Percentiles rank a stretch among this genome's conserved stretches.
These are phyloP conservation scores for Serendipita sp. DNA, from an alignment of 768 basidiomycete genomes.

Conservation along the genomic window DNA sequence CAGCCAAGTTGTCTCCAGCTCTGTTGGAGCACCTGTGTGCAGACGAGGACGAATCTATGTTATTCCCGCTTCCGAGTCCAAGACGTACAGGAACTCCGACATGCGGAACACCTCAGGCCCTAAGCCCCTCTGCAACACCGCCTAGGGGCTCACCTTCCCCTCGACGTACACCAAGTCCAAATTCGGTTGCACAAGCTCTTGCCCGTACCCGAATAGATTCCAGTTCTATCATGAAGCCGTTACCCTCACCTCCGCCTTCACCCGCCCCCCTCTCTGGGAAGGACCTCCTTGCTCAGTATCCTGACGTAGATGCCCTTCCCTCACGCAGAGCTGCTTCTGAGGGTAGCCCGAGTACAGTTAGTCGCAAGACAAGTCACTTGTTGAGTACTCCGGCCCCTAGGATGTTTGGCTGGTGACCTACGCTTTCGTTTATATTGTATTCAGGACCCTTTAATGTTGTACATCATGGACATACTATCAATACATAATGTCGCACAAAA, in stretches of 20 bases:
- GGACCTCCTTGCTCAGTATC: neutral
- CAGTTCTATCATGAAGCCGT: neutral
- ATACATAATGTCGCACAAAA: neutral
- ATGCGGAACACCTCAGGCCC: neutral
- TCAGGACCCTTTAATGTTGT: neutral
- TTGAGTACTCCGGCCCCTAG: neutral
- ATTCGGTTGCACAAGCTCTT: neutral
- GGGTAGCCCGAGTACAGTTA: neutral
- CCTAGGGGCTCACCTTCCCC: neutral
- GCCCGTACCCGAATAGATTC: neutral
- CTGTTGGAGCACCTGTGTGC: neutral
- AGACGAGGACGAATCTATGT: conserved; percentile 34
- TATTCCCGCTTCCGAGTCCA: conserved; percentile 47
- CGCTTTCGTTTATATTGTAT: neutral
- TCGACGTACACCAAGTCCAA: neutral
- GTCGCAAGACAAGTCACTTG: neutral
- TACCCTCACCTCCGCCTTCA: neutral
- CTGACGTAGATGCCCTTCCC: neutral
- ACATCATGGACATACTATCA: neutral
- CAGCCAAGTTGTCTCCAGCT: neutral
- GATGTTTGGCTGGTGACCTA: neutral
- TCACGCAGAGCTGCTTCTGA: neutral
- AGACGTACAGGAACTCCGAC: conserved; percentile 29
- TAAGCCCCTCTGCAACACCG: neutral
- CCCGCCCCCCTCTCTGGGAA: neutral